phyloP scores from a whole-genome alignment of 306 rosid species.

The Corylus heterophylla region DNA sequence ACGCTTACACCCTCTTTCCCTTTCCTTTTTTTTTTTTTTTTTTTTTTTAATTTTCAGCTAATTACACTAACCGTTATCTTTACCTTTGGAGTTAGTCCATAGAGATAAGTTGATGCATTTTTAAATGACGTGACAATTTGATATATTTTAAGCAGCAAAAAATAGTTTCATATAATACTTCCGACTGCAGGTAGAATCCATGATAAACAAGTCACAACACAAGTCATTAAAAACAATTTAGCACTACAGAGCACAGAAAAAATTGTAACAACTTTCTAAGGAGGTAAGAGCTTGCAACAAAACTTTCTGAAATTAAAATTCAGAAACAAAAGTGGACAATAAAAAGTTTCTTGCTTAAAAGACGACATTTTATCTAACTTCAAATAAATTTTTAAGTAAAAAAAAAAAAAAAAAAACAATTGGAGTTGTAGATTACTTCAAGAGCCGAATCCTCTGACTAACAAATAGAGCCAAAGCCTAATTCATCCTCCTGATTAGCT shows the following conservation, averaged over 20 bases:
- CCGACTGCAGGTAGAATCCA: no score
- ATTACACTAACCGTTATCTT: no score
- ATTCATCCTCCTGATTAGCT: conserved; percentile 83
- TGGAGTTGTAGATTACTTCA: conserved; percentile 22
- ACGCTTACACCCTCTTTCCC: no score
- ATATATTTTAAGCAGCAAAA: no score
- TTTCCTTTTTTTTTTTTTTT: no score
- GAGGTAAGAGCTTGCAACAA: conserved; percentile 14
- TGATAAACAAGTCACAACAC: no score
- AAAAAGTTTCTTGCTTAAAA: not conserved
- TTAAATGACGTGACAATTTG: no score
- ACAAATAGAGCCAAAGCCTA: conserved; percentile 22
- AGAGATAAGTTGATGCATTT: no score
- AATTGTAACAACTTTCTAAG: not conserved
- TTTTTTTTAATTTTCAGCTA: no score
- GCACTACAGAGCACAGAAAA: not conserved
- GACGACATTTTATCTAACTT: conserved; percentile 1
- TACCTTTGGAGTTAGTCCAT: no score
- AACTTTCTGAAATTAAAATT: conserved; percentile 23
- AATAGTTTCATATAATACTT: no score
- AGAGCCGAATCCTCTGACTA: conserved; percentile 18
- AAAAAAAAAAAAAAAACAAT: not conserved
- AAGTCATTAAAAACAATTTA: no score
- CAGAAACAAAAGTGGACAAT: not conserved
- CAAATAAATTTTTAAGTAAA: not conserved